Evolutionary conservation across 2,329 filamentous ascomycete genomes (phyloP).

Genomic region (Cylindrodendrum hubeiense): DNA sequence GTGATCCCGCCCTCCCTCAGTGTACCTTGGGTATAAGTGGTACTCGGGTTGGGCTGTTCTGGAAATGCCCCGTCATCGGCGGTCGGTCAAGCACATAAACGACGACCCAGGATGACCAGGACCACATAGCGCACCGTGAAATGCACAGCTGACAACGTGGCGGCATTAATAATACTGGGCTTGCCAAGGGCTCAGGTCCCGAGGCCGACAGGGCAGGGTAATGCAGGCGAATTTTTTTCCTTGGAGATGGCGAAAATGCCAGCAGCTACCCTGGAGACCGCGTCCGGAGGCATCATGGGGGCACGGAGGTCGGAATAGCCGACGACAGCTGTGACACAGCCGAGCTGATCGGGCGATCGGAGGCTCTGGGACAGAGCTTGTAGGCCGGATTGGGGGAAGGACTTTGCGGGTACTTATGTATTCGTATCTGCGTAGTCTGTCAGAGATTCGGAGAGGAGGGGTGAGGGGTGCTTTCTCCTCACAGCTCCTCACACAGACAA

Average conservation of each 20-base stretch:
- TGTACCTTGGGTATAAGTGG: not conserved
- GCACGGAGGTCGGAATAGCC: conserved; percentile 31
- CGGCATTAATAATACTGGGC: conserved; percentile 31
- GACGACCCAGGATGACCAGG: conserved; percentile 17
- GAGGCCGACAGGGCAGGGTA: conserved; percentile 3
- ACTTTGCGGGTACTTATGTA: conserved; percentile 9
- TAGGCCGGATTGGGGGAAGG: conserved; percentile 22
- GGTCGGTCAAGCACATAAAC: conserved; percentile 10
- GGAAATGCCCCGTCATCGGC: conserved; percentile 13
- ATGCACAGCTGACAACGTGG: conserved; percentile 23
- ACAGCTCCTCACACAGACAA: conserved; percentile 13
- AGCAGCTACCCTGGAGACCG: conserved; percentile 5
- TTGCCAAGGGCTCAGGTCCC: conserved; percentile 24
- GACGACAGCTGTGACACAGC: conserved; percentile 26
- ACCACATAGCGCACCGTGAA: conserved; percentile 29
- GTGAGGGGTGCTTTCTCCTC: conserved; percentile 31
- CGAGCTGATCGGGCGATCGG: conserved; percentile 43
- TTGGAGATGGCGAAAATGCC: not conserved
- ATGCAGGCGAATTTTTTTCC: conserved; percentile 13
- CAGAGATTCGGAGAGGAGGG: conserved; percentile 27
- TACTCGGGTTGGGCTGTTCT: conserved; percentile 8
- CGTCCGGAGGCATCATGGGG: conserved; percentile 2
- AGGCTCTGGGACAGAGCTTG: conserved; percentile 28
- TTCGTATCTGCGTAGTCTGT: conserved; percentile 12
- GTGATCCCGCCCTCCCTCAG: conserved; percentile 3